These are phyloP conservation scores for Fusarium ramigenum DNA, from an alignment of 2,329 filamentous ascomycete genomes.

Conservation along the genomic window DNA sequence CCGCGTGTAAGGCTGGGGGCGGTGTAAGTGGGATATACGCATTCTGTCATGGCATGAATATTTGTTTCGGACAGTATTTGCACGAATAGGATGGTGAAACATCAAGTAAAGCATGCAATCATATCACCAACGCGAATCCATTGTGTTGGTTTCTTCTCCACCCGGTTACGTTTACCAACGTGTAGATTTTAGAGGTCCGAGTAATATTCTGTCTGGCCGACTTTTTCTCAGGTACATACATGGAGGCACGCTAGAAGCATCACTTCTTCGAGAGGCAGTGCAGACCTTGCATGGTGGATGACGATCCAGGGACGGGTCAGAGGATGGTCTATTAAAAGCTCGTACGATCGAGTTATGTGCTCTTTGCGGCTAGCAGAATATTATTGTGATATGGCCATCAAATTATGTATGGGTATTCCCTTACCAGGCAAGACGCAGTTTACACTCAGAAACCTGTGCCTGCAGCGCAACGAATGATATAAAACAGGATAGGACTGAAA, in stretches of 20 bases:
- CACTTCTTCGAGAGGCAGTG: slow-evolving; percentile 32
- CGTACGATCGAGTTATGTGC: background rate
- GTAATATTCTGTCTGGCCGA: background rate
- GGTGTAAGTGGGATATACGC: slow-evolving; percentile 28
- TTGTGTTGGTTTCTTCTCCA: slow-evolving; percentile 4
- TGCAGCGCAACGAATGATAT: background rate
- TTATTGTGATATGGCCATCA: background rate
- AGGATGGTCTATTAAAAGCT: slow-evolving; percentile 28
- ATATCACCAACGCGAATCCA: background rate
- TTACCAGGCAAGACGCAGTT: background rate
- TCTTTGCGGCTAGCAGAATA: background rate
- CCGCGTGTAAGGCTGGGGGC: slow-evolving; percentile 44
- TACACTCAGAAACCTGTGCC: background rate
- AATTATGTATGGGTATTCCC: background rate
- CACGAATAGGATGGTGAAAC: slow-evolving; percentile 3
- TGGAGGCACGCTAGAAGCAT: slow-evolving; percentile 15
- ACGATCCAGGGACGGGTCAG: slow-evolving; percentile 16
- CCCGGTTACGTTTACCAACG: background rate
- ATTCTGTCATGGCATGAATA: background rate
- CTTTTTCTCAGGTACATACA: background rate
- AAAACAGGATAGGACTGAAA: background rate
- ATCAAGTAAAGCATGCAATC: slow-evolving; percentile 1
- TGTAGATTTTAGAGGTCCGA: background rate
- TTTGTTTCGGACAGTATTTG: background rate
- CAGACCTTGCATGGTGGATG: slow-evolving; percentile 13